These are phyloP conservation scores for Neofusicoccum umdonicola DNA, from an alignment of 2,329 filamentous ascomycete species.

Conservation along the genomic window DNA sequence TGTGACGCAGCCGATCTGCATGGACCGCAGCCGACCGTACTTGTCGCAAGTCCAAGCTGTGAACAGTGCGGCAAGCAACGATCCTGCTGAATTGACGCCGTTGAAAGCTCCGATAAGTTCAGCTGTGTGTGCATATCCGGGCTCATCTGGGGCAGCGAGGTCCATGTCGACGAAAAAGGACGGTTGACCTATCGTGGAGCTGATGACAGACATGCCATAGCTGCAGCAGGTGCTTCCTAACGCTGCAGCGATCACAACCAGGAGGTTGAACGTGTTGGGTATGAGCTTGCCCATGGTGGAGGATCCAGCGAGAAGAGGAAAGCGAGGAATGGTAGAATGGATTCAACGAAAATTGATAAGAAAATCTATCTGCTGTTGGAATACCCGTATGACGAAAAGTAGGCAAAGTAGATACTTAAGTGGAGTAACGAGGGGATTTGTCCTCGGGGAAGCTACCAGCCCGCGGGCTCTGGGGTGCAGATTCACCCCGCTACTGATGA, in stretches of 20 bases:
- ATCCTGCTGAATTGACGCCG: slow-evolving; percentile 46
- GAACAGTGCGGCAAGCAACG: slow-evolving; percentile 36
- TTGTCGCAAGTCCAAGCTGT: slow-evolving; percentile 42
- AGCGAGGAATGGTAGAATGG: background rate
- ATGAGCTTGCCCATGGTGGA: background rate
- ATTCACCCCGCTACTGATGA: background rate
- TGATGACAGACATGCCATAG: slow-evolving; percentile 40
- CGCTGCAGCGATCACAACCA: slow-evolving; percentile 34
- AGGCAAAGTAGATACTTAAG: background rate
- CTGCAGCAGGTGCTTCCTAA: slow-evolving; percentile 30
- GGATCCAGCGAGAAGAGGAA: background rate
- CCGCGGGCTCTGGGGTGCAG: background rate
- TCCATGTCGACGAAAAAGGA: slow-evolving; percentile 45
- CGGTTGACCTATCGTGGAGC: slow-evolving; percentile 47
- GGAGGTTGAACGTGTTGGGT: slow-evolving; percentile 32
- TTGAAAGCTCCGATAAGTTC: slow-evolving; percentile 47
- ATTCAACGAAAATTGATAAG: too few relatives aligned
- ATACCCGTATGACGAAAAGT: too few relatives aligned
- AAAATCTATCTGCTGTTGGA: too few relatives aligned
- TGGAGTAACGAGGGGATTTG: background rate
- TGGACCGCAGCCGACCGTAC: slow-evolving; percentile 38
- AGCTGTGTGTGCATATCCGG: slow-evolving; percentile 43
- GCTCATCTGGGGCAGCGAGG: slow-evolving; percentile 37
- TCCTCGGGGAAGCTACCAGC: background rate
- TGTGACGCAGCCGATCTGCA: slow-evolving; percentile 37